Evolutionary conservation across 768 basidiomycete genomes (phyloP), one percentile per base, ranked within the genome.

Genomic region (Trametes sanguinea): DNA sequence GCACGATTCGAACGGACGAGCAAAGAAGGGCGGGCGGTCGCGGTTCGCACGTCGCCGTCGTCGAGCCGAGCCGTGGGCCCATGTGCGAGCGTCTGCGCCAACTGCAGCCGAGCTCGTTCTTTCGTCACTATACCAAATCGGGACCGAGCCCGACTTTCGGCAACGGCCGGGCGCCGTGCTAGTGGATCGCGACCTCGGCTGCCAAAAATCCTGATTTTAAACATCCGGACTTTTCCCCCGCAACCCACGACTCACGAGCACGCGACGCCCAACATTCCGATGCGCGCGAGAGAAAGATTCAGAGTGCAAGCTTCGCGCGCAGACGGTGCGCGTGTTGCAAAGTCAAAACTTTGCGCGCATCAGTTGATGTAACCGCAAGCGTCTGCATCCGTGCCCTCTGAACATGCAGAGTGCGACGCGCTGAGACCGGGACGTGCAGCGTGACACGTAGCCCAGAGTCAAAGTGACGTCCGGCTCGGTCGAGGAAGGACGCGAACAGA

Each of bases 261-360:
- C 35, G 35, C 35, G 35, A 37, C 11, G 6, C 35, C 6, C 35
- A 37, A 6, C 35, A 37, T 37, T 37, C 35, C 35, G 35, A 37
- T 37, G 35, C 11, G 35, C 35, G 35, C 35, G 35, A 37, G 35
- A 37, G 35, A 37, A 37, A 11, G 54, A 37, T 32, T 46, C 16
- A 46, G 33, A 37, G n/a, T 35, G 32, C 33, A 51, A 35, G 32
- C 30, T 27, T 30, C 35, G 35, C 35, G 35, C n/a, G 42, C 42
- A 8, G 39, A 43, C 14, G 10, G 9, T 37, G 35, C 27, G 57
- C 14, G 27, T 40, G 57, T 57, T 55, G 30, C 39, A 62, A 62
- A 62, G 61, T 27, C 55, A 57, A 62, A 62, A 62, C 33, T 46
- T 47, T 62, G 61, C 17, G 44, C 50, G 60, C 54, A 51, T 55